Evolutionary conservation across 768 basidiomycete species (phyloP), one percentile per base, ranked within the genome.

Genomic region (Paxillus involutus): DNA sequence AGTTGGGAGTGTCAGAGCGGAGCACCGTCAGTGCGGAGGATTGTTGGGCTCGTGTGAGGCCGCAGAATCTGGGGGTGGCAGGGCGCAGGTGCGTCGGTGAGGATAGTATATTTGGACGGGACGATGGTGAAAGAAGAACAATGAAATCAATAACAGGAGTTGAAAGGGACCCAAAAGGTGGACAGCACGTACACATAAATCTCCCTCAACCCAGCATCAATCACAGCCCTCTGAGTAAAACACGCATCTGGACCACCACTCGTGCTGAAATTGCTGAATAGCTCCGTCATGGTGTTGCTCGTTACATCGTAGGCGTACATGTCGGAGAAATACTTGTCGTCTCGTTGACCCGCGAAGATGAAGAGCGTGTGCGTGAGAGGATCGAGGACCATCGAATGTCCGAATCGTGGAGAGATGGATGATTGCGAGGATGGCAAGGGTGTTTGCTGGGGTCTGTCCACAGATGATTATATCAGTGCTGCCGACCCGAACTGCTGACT

Each of bases 311-410:
- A 89, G 1, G 83, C 75, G 49, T 86, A 88, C 88, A 91, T 89
- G 67, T 91, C 90, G 3, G 84, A 80, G 9, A 88, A 77, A 56
- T 83, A 85, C 53, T 75, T 80, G 21, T 86, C 81, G 26, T 84
- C 83, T 16, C 80, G 77, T 66, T 88, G 85, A 1, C 91, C 90
- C 11, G 83, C 88, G 58, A 91, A 87, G 41, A 92, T 84, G 66
- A 82, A 87, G 14, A 91, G 74, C 0, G 76, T 80, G 35, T 79
- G 80, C 0, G 78, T 70, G 11, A 67, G 69, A 5, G 84, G 74
- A 50, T 91, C 89, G 17, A 91, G 75, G 4, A 91, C 80, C 90
- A 93, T 92, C 4, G 89, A 89, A 69, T 92, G 90, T 0, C 89
- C 88, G 54, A 77, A 88, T 17, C 88, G 85, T 10, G 82, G 73